Base-by-base conservation (phyloP, 345 rosid genomes). In the Linum tenue region DNA sequence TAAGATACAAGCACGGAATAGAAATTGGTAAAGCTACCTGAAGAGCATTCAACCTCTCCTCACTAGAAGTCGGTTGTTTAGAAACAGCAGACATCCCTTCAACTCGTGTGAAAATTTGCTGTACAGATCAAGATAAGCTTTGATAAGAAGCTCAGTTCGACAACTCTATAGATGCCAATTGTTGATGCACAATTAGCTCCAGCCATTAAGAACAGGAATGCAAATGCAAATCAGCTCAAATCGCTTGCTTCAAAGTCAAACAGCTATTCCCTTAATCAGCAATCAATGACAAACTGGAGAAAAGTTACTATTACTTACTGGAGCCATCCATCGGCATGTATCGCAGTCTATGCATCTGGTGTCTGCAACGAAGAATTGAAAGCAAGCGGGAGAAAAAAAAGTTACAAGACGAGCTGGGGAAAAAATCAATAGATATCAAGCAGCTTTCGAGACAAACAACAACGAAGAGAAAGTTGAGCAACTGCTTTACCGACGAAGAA, bases 261-360 rank as follows among this genome's bases (percentile, higher is more conserved):
- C n/a, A n/a, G n/a, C n/a, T n/a, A n/a, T n/a, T n/a, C n/a, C n/a
- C n/a, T n/a, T n/a, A n/a, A n/a, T n/a, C 48, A 42, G 48, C 48
- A 59, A 39, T 3, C 55, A 71, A 38, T 17, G 9, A 51, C 6
- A 59, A 58, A 51, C 5, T 12, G 42, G 50, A 10, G 50, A 55
- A 1, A 61, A 42, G 0, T 42, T 0, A 0, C 5, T 42, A 42
- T 1, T 42, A 42, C 48, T 74, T 81, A 80, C 88, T 71, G 91
- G 91, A 68, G 80, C 91, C 91, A 85, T 85, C 91, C 91, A 85
- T 39, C 91, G 88, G 76, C 88, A 85, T 11, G 91, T 83, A 75
- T 81, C 91, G 53, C 91, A 85, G 41, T 85, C 91, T 55, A 85
- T 83, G 80, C 88, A 85, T 11, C 80, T 75, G 43, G 59, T 76